Percentiles rank a stretch among this genome's conserved stretches.
These are phyloP conservation scores for Suhomyces atakaporum DNA, from an alignment of 1,139 yeast species.

Conservation along the genomic window DNA sequence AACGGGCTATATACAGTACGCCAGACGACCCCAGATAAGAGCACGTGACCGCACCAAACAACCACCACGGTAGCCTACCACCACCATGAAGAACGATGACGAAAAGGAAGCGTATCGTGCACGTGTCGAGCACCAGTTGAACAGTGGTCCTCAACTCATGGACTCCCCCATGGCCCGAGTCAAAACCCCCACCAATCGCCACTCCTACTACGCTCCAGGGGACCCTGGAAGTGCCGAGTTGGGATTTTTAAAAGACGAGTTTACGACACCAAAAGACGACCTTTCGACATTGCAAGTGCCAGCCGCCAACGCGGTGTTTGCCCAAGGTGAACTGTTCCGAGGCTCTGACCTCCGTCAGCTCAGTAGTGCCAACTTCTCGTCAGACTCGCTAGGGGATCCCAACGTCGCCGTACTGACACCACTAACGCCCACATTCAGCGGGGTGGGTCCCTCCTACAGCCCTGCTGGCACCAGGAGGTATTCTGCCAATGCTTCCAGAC, in stretches of 20 bases:
- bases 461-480: conserved; percentile 12
- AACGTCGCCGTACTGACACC: conserved; percentile 8
- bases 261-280: no score
- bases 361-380: conserved; percentile 47
- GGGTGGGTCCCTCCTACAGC: conserved; percentile 4
- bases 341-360: conserved; percentile 24
- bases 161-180: background rate
- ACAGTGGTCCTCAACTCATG: background rate
- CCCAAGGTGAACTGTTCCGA: no score
- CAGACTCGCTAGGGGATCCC: conserved; percentile 35
- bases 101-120: conserved; percentile 7
- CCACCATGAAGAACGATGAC: conserved; percentile 3
- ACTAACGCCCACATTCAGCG: conserved; percentile 12
- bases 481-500: conserved; percentile 17
- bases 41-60: no score
- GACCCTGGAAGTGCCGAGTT: background rate
- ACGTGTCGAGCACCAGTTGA: conserved; percentile 5
- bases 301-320: conserved; percentile 3
- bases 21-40: no score
- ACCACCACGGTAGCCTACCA: conserved; percentile 6
- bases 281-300: conserved; percentile 5
- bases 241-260: no score
- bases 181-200: conserved; percentile 3
- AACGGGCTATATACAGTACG: no score
- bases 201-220: conserved; percentile 1